Percentiles rank a stretch among this genome's conserved stretches.
Conservation (phyloP, 2,329 filamentous ascomycete species). For the Scytalidium lignicola region DNA sequence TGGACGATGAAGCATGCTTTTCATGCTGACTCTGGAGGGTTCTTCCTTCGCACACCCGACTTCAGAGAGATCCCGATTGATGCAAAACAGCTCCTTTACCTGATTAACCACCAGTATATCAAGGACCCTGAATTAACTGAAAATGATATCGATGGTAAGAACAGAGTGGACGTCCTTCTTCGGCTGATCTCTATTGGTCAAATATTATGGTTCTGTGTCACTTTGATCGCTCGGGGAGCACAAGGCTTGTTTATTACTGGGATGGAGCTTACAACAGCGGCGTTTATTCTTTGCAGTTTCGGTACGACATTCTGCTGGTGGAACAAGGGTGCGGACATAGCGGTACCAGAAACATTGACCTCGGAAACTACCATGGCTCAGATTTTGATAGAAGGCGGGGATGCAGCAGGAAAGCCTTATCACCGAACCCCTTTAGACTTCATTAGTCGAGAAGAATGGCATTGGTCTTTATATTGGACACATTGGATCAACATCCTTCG, state of each 20-base stretch:
- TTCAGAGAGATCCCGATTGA: constrained; percentile 31
- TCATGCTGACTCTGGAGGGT: constrained; percentile 37
- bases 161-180: constrained; percentile 25
- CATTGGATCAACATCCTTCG: constrained; percentile 15
- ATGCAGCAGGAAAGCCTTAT: constrained; percentile 20
- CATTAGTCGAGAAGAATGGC: constrained; percentile 16
- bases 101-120: constrained; percentile 25
- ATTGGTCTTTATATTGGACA: constrained; percentile 11
- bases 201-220: constrained; percentile 19
- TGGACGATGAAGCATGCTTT: constrained; percentile 38
- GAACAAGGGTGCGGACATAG: constrained; percentile 10
- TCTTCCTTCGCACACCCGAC: constrained; percentile 28
- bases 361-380: constrained; percentile 11
- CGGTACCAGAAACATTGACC: constrained; percentile 6
- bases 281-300: constrained; percentile 15
- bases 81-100: constrained; percentile 29
- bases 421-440: constrained; percentile 30
- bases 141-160: constrained; percentile 25
- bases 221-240: constrained; percentile 9
- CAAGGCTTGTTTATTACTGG: constrained; percentile 14
- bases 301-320: constrained; percentile 14
- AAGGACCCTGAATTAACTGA: constrained; percentile 22
- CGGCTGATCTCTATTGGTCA: constrained; percentile 17
- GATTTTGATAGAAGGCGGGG: too few species aligned
- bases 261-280: constrained; percentile 17